phyloP scores from a whole-genome alignment of 2,329 filamentous ascomycete species.

The Alternaria brassicae region DNA sequence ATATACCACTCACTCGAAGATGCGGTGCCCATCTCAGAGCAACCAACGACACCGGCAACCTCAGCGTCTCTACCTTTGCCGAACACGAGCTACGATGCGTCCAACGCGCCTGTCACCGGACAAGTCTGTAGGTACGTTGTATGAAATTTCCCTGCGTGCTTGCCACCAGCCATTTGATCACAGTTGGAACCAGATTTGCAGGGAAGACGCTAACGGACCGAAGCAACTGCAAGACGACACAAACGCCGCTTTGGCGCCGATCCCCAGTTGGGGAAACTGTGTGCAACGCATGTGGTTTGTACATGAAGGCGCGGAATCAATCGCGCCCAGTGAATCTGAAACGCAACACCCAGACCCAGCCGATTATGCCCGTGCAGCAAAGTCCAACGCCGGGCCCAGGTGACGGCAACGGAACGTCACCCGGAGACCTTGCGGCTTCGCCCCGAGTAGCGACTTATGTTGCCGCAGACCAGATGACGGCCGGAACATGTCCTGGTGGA shows the following conservation, averaged over 20 bases:
- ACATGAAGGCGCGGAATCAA: constrained; percentile 91
- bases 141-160: not conserved
- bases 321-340: constrained; percentile 90
- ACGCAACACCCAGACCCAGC: constrained; percentile 64
- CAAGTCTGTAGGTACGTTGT: constrained; percentile 73
- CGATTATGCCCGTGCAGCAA: constrained; percentile 42
- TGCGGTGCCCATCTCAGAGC: constrained; percentile 40
- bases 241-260: constrained; percentile 92
- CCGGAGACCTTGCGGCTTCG: constrained; percentile 48
- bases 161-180: constrained; percentile 5
- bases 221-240: constrained; percentile 94
- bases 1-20: constrained; percentile 54
- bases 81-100: constrained; percentile 23
- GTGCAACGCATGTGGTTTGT: constrained; percentile 96
- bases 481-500: constrained; percentile 93
- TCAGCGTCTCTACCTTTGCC: constrained; percentile 28
- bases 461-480: constrained; percentile 73
- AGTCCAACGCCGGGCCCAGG: constrained; percentile 51
- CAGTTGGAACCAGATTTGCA: constrained; percentile 11
- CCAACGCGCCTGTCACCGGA: constrained; percentile 58
- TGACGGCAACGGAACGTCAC: constrained; percentile 51
- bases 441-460: constrained; percentile 72
- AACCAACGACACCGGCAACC: constrained; percentile 30
- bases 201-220: constrained; percentile 23
- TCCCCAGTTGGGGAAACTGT: constrained; percentile 94